Base-by-base conservation (phyloP, 805 yeast species). In the Yarrowia sp. region DNA sequence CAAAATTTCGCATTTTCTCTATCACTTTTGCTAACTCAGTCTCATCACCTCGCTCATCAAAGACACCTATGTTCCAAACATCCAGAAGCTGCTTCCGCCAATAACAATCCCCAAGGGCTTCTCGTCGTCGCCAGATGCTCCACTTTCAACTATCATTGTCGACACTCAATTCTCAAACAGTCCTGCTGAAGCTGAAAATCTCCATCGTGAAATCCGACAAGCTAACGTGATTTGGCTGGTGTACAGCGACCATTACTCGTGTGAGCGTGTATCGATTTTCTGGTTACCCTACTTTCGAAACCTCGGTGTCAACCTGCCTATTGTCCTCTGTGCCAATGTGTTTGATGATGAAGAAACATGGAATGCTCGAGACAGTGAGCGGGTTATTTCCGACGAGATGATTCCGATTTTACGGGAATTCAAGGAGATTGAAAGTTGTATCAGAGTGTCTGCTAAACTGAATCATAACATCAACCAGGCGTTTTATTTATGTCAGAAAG, bases 171-270 rank as follows among this genome's bases (percentile, higher is more conserved):
- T 58, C 14, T 78, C 86, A 1, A 80, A 80, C 8, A 64, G 71
- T 35, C 71, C 91, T 0, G 81, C 86, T 0, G 96, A 91, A 71
- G 76, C 85, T 38, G 76, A 77, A 0, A 73, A 77, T 0, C 76
- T 95, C 13, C 90, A 89, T 66, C 79, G 81, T 36, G 97, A 91
- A 73, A 82, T 95, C 68, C 82, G 96, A 53, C 81, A 83, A 63
- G 95, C 98, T 0, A 93, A 90, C 75, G 98, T 92, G 13, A 89
- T 95, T 1, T 89, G 97, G 93, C 81, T 95, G n/a, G 91, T 95
- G 0, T 95, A 92, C 73, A 84, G 95, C 3, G 98, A 92, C 72
- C 96, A 92, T 71, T 95, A 92, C 73, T 91, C 98, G 0, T 95
- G 92, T 73, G 98, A 95, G 74, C 81, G 98, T 53, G 85, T 95